Evolutionary conservation across 1,284 basidiomycete species (phyloP).

Genomic region (Fomitopsis schrenkii): DNA sequence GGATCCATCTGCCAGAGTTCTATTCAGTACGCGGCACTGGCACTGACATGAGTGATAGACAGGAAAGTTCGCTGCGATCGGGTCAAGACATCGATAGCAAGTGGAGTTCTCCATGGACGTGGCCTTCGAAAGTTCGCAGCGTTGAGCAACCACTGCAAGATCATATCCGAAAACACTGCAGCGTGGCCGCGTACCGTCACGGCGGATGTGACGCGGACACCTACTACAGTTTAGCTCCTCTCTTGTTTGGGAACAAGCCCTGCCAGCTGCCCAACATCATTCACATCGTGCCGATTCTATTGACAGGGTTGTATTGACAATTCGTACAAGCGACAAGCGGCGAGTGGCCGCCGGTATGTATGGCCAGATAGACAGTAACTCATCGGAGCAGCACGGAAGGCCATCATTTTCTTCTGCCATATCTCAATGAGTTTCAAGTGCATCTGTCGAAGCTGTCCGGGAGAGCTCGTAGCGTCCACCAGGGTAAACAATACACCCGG

Average conservation of each 20-base stretch:
- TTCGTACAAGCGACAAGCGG: background rate
- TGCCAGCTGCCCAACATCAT: no score
- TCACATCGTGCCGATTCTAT: background rate
- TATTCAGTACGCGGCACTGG: background rate
- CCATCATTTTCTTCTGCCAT: background rate
- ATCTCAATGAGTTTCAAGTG: background rate
- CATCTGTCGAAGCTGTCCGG: background rate
- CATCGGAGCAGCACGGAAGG: background rate
- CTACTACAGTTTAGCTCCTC: no score
- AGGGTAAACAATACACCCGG: background rate
- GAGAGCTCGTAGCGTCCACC: background rate
- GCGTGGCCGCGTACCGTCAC: no score
- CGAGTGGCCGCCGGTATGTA: background rate
- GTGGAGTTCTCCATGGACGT: no score
- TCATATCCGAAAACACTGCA: no score
- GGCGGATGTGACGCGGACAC: no score
- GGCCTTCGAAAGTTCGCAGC: no score
- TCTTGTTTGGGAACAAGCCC: background rate
- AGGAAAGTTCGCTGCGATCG: background rate
- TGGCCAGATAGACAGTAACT: background rate
- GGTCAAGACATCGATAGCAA: background rate
- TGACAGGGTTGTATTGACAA: background rate
- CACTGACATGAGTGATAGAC: background rate
- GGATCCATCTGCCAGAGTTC: background rate
- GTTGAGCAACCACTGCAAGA: no score